These are phyloP conservation scores for Tritrichomonas musculus DNA, from an alignment of 208 protist species.

Conservation along the genomic window DNA sequence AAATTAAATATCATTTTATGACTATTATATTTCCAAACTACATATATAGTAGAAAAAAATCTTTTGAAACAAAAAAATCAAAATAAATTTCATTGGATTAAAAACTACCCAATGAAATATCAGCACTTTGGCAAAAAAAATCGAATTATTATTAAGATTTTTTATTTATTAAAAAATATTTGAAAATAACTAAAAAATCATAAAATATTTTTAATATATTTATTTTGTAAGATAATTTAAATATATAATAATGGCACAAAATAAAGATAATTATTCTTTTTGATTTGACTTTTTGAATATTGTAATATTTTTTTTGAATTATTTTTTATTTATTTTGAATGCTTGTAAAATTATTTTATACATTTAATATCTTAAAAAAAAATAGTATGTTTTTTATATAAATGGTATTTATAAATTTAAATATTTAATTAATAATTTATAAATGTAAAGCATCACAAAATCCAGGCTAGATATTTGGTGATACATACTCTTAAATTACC, in stretches of 20 bases:
- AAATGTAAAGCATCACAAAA: background rate
- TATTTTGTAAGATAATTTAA: too few relatives aligned
- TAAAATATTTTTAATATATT: too few relatives aligned
- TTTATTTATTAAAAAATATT: background rate
- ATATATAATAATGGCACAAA: too few relatives aligned
- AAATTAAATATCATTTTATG: too few relatives aligned
- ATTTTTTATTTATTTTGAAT: background rate
- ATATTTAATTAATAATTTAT: background rate
- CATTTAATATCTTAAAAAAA: too few relatives aligned
- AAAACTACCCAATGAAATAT: background rate
- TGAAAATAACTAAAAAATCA: too few relatives aligned
- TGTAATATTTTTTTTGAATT: too few relatives aligned
- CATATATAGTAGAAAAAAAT: background rate
- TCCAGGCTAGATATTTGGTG: background rate
- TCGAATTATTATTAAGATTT: too few relatives aligned
- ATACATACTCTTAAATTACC: background rate
- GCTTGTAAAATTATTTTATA: background rate
- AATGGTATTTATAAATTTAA: background rate
- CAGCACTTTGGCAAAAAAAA: background rate
- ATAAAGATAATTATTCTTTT: too few relatives aligned
- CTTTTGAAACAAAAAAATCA: background rate
- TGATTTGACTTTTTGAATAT: too few relatives aligned
- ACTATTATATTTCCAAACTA: too few relatives aligned
- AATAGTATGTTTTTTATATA: background rate
- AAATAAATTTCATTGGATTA: background rate